phyloP scores from a whole-genome alignment of 2,329 filamentous ascomycete genomes.

The Neodidymelliopsis sp. region DNA sequence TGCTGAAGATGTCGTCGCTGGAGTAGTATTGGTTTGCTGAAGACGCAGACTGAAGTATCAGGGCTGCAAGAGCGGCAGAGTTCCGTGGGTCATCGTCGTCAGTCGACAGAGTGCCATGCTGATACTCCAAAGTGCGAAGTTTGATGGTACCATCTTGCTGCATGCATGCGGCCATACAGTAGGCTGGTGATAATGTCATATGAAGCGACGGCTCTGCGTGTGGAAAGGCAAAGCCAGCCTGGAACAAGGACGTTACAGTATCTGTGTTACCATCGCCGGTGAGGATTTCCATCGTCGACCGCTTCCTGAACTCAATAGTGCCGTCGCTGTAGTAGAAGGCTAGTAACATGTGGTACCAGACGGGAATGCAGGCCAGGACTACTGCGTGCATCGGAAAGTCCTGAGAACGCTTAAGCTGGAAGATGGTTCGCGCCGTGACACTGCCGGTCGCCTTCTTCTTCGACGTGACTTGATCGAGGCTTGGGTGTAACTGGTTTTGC shows the following conservation, averaged over 20 bases:
- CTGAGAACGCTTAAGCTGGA: slow-evolving; percentile 63
- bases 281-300: slow-evolving; percentile 73
- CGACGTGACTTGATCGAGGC: slow-evolving; percentile 77
- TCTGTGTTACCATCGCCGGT: slow-evolving; percentile 69
- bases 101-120: slow-evolving; percentile 40
- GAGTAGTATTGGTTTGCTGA: slow-evolving; percentile 55
- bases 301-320: slow-evolving; percentile 79
- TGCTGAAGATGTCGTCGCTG: slow-evolving; percentile 59
- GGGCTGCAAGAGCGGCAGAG: slow-evolving; percentile 50
- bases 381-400: slow-evolving; percentile 75
- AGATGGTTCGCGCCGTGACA: slow-evolving; percentile 42
- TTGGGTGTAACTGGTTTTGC: slow-evolving; percentile 70
- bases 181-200: slow-evolving; percentile 57
- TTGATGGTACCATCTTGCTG: slow-evolving; percentile 54
- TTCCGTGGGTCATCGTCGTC: slow-evolving; percentile 44
- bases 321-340: slow-evolving; percentile 81
- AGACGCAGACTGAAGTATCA: slow-evolving; percentile 53
- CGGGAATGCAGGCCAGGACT: slow-evolving; percentile 70
- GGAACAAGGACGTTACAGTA: slow-evolving; percentile 73
- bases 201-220: slow-evolving; percentile 66
- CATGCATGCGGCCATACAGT: slow-evolving; percentile 55
- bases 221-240: slow-evolving; percentile 78
- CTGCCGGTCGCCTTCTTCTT: slow-evolving; percentile 64
- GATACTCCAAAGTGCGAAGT: slow-evolving; percentile 53
- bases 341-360: slow-evolving; percentile 75